Percentiles rank a stretch among this genome's conserved stretches.
These are phyloP conservation scores for Fusarium sp. DNA, from an alignment of 2,329 filamentous ascomycete genomes.

Conservation along the genomic window DNA sequence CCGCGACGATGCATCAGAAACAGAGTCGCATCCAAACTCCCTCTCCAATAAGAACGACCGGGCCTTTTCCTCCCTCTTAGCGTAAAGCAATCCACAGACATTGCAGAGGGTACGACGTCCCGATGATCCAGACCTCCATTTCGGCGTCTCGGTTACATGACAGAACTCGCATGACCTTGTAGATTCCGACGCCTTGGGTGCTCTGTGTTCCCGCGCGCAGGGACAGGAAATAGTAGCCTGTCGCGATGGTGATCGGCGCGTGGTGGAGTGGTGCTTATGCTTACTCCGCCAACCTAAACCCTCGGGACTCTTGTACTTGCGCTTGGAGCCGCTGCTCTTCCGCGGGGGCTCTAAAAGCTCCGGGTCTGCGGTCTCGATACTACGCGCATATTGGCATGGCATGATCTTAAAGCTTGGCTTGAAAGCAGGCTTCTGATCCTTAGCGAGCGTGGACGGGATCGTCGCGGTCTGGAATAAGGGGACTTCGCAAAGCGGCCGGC, in stretches of 20 bases:
- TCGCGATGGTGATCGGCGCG: neutral
- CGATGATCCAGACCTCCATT: conserved; percentile 5
- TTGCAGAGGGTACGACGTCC: conserved; percentile 10
- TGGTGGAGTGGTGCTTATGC: neutral
- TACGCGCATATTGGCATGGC: neutral
- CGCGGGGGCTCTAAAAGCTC: neutral
- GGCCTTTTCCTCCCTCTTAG: neutral
- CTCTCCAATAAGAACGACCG: neutral
- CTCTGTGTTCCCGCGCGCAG: neutral
- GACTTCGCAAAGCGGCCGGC: conserved; percentile 5
- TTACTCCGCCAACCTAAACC: neutral
- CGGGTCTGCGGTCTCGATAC: neutral
- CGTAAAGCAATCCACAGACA: conserved; percentile 16
- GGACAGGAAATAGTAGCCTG: neutral
- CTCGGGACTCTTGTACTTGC: neutral
- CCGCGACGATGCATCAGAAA: neutral
- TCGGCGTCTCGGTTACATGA: neutral
- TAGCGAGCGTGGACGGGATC: neutral
- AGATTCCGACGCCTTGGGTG: neutral
- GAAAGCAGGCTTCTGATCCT: neutral
- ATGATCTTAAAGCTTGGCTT: neutral
- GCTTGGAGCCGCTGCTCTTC: neutral
- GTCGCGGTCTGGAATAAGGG: neutral
- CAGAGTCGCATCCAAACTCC: neutral
- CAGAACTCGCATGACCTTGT: neutral